Conservation (phyloP, 257 asterid species). For the Eucommia ulmoides region DNA sequence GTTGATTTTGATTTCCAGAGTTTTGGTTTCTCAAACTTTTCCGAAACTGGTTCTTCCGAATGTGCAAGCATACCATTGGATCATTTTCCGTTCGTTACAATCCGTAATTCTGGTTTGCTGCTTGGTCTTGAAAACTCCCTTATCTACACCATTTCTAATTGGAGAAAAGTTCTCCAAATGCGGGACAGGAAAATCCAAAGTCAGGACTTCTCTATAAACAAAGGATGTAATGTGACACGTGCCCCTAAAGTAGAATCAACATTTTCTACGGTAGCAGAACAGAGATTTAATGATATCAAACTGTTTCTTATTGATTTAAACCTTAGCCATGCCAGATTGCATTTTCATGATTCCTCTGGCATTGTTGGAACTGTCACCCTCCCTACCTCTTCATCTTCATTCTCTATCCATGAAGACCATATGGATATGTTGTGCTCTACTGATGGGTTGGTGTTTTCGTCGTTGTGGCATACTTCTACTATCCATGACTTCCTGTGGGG, state of each 20-base stretch:
- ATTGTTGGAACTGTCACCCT: conserved; percentile 49
- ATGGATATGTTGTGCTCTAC: conserved; percentile 54
- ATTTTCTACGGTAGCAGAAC: no score
- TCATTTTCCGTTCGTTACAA: conserved; percentile 26
- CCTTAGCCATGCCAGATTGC: conserved; percentile 35
- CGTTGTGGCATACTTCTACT: conserved; percentile 48
- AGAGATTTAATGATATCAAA: conserved; percentile 15
- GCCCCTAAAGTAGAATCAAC: no score
- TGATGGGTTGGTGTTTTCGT: conserved; percentile 60
- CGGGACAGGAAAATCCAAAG: conserved; percentile 20
- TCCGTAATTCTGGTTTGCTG: conserved; percentile 20
- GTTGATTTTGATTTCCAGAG: conserved; percentile 18
- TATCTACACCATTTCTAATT: conserved; percentile 25
- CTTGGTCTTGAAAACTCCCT: conserved; percentile 23
- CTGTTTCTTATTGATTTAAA: conserved; percentile 30
- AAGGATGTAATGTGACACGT: conserved; percentile 21
- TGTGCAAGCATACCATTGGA: conserved; percentile 31
- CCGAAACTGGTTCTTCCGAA: conserved; percentile 25
- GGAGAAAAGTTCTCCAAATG: conserved; percentile 27
- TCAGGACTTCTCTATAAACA: conserved; percentile 14
- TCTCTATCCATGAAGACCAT: conserved; percentile 31
- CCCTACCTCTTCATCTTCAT: conserved; percentile 36
- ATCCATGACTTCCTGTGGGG: conserved; percentile 63
- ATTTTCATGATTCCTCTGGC: conserved; percentile 81
- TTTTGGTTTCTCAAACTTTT: conserved; percentile 20